phyloP scores from a whole-genome alignment of 2,329 filamentous ascomycete genomes.

The Xylariales sp. region DNA sequence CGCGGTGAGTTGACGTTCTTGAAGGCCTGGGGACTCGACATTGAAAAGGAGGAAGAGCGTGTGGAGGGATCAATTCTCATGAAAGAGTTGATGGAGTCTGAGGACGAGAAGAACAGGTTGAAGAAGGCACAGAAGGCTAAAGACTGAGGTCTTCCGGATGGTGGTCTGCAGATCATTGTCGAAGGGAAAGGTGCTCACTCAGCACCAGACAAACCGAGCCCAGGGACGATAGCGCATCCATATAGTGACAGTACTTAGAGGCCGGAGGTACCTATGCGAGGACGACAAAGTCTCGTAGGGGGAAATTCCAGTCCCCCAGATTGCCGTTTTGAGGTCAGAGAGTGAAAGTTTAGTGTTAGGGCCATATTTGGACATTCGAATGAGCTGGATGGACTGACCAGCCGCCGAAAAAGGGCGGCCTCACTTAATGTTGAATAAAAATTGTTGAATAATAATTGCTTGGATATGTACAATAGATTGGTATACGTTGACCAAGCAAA shows the following conservation, averaged over 20 bases:
- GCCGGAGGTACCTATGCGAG: slow-evolving; percentile 4
- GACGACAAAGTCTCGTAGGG: too few species aligned
- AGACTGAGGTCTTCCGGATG: slow-evolving; percentile 4
- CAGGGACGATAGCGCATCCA: slow-evolving; percentile 1
- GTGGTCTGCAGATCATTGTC: slow-evolving; percentile 11
- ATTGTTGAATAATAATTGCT: slow-evolving; percentile 6
- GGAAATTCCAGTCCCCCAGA: too few species aligned
- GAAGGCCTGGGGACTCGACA: slow-evolving; percentile 22
- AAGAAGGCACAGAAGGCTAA: slow-evolving; percentile 11
- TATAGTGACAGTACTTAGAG: slow-evolving; percentile 1
- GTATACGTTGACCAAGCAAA: too few species aligned
- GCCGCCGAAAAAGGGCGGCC: neutral
- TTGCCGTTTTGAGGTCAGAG: slow-evolving; percentile 16
- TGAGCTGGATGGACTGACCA: slow-evolving; percentile 13
- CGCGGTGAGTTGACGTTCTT: slow-evolving; percentile 24
- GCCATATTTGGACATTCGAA: slow-evolving; percentile 20
- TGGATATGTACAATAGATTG: too few species aligned
- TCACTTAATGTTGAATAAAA: slow-evolving; percentile 4
- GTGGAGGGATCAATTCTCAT: slow-evolving; percentile 19
- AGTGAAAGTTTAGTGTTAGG: slow-evolving; percentile 23
- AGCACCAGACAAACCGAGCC: slow-evolving; percentile 7
- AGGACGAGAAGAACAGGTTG: slow-evolving; percentile 15
- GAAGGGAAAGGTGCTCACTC: slow-evolving; percentile 7
- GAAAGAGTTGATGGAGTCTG: slow-evolving; percentile 20
- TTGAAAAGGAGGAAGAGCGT: slow-evolving; percentile 20